Percentiles rank a stretch among this genome's conserved stretches.
Evolutionary conservation across 2,329 filamentous ascomycete species (phyloP).

Genomic region (Diaporthe destruens): DNA sequence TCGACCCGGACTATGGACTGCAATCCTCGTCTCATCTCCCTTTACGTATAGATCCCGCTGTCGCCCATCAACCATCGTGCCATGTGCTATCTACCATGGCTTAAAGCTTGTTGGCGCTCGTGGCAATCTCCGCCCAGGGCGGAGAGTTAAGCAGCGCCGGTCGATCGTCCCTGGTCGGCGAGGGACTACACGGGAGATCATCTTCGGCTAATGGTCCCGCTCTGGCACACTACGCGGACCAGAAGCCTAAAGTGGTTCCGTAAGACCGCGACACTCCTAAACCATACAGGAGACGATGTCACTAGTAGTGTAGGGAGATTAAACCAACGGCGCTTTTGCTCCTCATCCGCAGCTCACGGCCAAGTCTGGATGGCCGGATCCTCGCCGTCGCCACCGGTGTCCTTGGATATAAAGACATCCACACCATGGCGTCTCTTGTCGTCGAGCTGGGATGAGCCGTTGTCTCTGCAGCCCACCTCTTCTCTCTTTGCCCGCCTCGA

Average conservation of each 20-base stretch:
- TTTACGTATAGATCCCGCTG: not conserved
- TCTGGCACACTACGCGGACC: constrained; percentile 25
- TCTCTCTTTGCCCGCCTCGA: not conserved
- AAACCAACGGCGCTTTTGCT: constrained; percentile 21
- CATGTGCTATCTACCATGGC: constrained; percentile 8
- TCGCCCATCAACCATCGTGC: constrained; percentile 18
- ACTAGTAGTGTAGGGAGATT: constrained; percentile 28
- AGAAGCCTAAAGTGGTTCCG: constrained; percentile 7
- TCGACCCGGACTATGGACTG: not conserved
- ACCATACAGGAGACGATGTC: constrained; percentile 27
- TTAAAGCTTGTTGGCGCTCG: not conserved
- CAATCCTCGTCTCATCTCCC: constrained; percentile 12
- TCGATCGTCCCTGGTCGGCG: constrained; percentile 13
- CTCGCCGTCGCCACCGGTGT: constrained; percentile 19
- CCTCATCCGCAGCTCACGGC: constrained; percentile 4
- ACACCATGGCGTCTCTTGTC: not conserved
- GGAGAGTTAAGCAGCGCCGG: constrained; percentile 24
- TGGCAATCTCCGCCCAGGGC: constrained; percentile 18
- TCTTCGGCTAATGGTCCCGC: constrained; percentile 20
- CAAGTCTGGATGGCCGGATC: not conserved
- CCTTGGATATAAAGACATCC: constrained; percentile 9
- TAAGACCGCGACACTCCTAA: constrained; percentile 27
- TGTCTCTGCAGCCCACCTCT: constrained; percentile 18
- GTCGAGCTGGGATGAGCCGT: not conserved
- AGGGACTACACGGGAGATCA: constrained; percentile 20